Conservation (phyloP, 768 basidiomycete species). For the Ramaria sp. region DNA sequence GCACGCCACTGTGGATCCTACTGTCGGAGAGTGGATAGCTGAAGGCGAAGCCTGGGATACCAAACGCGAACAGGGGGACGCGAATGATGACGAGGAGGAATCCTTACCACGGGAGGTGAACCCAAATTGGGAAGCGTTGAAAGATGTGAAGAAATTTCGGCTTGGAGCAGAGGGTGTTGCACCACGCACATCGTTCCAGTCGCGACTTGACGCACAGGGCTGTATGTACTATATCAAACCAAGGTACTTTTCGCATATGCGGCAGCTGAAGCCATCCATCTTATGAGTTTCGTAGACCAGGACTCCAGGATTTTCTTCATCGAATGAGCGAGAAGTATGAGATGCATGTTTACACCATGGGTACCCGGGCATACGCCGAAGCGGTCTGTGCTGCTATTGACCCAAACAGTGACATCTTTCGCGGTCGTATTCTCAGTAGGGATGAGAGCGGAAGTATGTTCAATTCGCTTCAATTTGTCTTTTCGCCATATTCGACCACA, state of each 20-base stretch:
- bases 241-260: constrained; percentile 43
- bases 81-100: constrained; percentile 29
- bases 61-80: constrained; percentile 32
- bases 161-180: constrained; percentile 68
- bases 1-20: constrained; percentile 97
- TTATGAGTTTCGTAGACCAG: constrained; percentile 41
- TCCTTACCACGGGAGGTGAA: constrained; percentile 40
- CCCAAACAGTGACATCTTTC: constrained; percentile 75
- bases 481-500: not conserved
- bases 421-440: constrained; percentile 78
- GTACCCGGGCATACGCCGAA: constrained; percentile 93
- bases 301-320: constrained; percentile 70
- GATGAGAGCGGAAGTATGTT: constrained; percentile 94
- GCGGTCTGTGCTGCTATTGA: constrained; percentile 92
- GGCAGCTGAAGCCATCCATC: not conserved
- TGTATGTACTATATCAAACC: constrained; percentile 98
- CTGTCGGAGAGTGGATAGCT: constrained; percentile 92
- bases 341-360: constrained; percentile 99
- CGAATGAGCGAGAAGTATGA: constrained; percentile 74
- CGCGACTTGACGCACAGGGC: constrained; percentile 56
- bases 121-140: constrained; percentile 87
- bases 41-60: constrained; percentile 78
- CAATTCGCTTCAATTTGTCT: not conserved
- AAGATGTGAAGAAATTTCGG: constrained; percentile 83
- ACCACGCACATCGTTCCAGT: constrained; percentile 29